Evolutionary conservation across 495 filamentous ascomycete genomes (phyloP).

Genomic region (Neurospora intermedia): DNA sequence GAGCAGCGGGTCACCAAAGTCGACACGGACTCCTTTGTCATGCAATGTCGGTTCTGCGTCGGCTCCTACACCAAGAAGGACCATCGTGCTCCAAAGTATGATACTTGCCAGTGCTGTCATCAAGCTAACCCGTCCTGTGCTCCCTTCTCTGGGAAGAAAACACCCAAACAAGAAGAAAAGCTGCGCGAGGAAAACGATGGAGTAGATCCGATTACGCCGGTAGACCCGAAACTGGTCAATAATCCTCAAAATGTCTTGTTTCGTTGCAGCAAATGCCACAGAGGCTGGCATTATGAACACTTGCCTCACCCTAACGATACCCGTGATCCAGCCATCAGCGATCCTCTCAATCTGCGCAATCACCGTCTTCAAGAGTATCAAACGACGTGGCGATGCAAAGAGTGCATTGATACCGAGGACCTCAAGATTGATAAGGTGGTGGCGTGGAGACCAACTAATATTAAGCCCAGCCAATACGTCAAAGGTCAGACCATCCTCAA

Average conservation of each 20-base stretch:
- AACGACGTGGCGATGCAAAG: conserved; percentile 60
- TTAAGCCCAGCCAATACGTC: conserved; percentile 38
- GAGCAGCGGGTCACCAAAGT: conserved; percentile 96
- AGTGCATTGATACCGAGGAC: conserved; percentile 46
- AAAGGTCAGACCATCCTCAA: conserved; percentile 38
- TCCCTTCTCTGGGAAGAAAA: conserved; percentile 57
- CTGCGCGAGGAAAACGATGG: conserved; percentile 66
- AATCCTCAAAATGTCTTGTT: conserved; percentile 68
- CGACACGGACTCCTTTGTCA: conserved; percentile 59
- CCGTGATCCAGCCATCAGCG: conserved; percentile 24
- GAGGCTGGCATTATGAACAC: conserved; percentile 77
- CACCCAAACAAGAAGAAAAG: conserved; percentile 70
- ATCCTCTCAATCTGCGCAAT: conserved; percentile 28
- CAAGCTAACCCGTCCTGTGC: conserved; percentile 48
- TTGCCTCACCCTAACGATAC: conserved; percentile 41
- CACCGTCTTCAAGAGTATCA: conserved; percentile 46
- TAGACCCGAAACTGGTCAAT: conserved; percentile 57
- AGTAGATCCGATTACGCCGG: conserved; percentile 57
- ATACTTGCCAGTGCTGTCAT: conserved; percentile 59
- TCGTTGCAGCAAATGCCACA: conserved; percentile 64
- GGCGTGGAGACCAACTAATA: conserved; percentile 64
- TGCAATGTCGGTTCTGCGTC: conserved; percentile 85
- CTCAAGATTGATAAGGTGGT: conserved; percentile 60
- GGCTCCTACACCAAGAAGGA: conserved; percentile 57
- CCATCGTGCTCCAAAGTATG: conserved; percentile 51